These are phyloP conservation scores for Cephalotrichum gorgonifer DNA, from an alignment of 2,329 filamentous ascomycete genomes.

Conservation along the genomic window DNA sequence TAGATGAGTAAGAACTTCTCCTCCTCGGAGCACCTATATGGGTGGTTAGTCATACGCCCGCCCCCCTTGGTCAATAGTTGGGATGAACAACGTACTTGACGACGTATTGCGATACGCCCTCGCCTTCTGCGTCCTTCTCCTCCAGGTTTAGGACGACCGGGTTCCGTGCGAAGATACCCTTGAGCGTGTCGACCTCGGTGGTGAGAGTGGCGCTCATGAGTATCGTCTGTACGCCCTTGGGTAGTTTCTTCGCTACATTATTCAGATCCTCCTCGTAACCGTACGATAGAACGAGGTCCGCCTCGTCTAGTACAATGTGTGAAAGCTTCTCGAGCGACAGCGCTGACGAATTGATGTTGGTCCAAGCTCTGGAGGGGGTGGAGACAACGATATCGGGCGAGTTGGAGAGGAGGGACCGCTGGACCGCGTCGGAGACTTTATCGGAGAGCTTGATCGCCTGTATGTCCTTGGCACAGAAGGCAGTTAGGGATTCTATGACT, in stretches of 20 bases:
- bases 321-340: slow-evolving; percentile 62
- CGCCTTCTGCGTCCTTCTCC: slow-evolving; percentile 66
- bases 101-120: slow-evolving; percentile 75
- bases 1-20: slow-evolving; percentile 81
- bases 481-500: slow-evolving; percentile 63
- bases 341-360: slow-evolving; percentile 55
- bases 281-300: slow-evolving; percentile 86
- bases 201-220: slow-evolving; percentile 91
- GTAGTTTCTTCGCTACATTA: slow-evolving; percentile 65
- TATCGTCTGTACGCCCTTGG: slow-evolving; percentile 78
- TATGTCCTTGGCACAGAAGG: slow-evolving; percentile 78
- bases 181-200: slow-evolving; percentile 75
- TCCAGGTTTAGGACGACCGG: slow-evolving; percentile 74
- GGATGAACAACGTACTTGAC: slow-evolving; percentile 50
- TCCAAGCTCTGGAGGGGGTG: slow-evolving; percentile 74
- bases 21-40: slow-evolving; percentile 70
- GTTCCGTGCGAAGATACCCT: slow-evolving; percentile 73
- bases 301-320: slow-evolving; percentile 84
- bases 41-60: slow-evolving; percentile 6
- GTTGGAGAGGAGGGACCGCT: slow-evolving; percentile 75
- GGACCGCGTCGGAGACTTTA: slow-evolving; percentile 81
- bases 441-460: slow-evolving; percentile 78
- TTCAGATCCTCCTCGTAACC: slow-evolving; percentile 88
- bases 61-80: not conserved
- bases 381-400: slow-evolving; percentile 83